Evolutionary conservation across 371 early-diverging fungal genomes (phyloP).

Genomic region (Mucor plumbeus): DNA sequence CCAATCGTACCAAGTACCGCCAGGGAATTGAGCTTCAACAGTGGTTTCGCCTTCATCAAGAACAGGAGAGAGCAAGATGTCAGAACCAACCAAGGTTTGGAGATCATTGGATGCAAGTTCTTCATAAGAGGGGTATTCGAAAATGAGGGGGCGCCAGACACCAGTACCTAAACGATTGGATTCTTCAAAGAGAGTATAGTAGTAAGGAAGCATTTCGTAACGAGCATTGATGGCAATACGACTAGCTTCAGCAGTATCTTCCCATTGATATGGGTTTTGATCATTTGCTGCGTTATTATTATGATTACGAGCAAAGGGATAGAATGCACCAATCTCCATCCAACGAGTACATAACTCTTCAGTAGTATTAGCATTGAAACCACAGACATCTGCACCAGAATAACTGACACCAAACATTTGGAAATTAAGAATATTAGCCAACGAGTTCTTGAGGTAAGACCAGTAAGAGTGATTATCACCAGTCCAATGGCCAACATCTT

Average conservation of each 20-base stretch:
- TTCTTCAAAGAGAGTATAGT: slow-evolving; percentile 69
- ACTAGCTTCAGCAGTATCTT: slow-evolving; percentile 48
- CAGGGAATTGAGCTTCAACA: slow-evolving; percentile 62
- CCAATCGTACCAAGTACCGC: slow-evolving; percentile 63
- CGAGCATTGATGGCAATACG: slow-evolving; percentile 61
- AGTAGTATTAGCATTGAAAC: slow-evolving; percentile 65
- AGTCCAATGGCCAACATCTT: slow-evolving; percentile 69
- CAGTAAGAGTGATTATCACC: slow-evolving; percentile 65
- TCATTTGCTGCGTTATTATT: slow-evolving; percentile 37
- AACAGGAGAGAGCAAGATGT: slow-evolving; percentile 65
- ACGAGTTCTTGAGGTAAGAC: slow-evolving; percentile 57
- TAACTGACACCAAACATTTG: slow-evolving; percentile 73
- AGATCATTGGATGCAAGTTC: slow-evolving; percentile 28
- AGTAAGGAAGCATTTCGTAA: slow-evolving; percentile 70
- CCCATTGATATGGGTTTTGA: slow-evolving; percentile 69
- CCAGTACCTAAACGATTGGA: slow-evolving; percentile 50
- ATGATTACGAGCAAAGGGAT: slow-evolving; percentile 80
- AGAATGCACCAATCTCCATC: slow-evolving; percentile 77
- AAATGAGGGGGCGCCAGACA: slow-evolving; percentile 53
- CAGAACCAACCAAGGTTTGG: slow-evolving; percentile 45
- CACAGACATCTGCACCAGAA: slow-evolving; percentile 76
- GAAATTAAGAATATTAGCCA: slow-evolving; percentile 66
- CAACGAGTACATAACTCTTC: slow-evolving; percentile 71
- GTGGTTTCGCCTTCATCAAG: slow-evolving; percentile 40
- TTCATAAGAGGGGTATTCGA: slow-evolving; percentile 38